Evolutionary conservation across 768 basidiomycete genomes (phyloP).

Genomic region (Gymnopilus dilepis): DNA sequence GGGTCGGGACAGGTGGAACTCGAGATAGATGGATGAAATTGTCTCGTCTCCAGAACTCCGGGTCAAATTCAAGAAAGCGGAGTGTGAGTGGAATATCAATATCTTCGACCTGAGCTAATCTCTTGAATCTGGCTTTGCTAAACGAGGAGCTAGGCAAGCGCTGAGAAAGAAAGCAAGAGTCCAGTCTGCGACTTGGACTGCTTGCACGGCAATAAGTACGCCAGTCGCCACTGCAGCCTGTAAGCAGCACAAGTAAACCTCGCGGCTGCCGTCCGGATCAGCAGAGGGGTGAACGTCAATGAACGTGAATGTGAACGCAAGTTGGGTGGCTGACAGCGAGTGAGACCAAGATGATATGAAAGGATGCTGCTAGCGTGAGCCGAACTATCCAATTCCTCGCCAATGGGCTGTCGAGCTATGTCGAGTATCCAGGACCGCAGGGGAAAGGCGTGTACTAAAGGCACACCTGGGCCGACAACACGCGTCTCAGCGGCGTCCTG

Average conservation of each 20-base stretch:
- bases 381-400: too few species aligned
- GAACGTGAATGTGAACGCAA: background rate
- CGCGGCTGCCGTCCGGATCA: constrained; percentile 19
- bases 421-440: too few species aligned
- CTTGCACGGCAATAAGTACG: background rate
- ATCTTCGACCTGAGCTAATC: too few species aligned
- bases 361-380: background rate
- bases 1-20: background rate
- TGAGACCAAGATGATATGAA: background rate
- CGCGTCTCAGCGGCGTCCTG: too few species aligned
- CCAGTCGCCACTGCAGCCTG: background rate
- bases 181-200: too few species aligned
- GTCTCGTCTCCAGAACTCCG: background rate
- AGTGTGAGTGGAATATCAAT: background rate
- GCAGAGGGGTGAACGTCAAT: constrained; percentile 1
- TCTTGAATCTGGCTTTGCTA: too few species aligned
- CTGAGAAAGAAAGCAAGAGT: too few species aligned
- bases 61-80: background rate
- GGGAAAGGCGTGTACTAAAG: too few species aligned
- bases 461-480: too few species aligned
- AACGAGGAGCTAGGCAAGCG: too few species aligned
- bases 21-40: background rate
- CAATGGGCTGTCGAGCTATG: too few species aligned
- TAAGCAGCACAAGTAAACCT: constrained; percentile 16
- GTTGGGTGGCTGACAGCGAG: background rate